Conservation (phyloP, 208 protist genomes). For the Trypanosoma theileri region DNA sequence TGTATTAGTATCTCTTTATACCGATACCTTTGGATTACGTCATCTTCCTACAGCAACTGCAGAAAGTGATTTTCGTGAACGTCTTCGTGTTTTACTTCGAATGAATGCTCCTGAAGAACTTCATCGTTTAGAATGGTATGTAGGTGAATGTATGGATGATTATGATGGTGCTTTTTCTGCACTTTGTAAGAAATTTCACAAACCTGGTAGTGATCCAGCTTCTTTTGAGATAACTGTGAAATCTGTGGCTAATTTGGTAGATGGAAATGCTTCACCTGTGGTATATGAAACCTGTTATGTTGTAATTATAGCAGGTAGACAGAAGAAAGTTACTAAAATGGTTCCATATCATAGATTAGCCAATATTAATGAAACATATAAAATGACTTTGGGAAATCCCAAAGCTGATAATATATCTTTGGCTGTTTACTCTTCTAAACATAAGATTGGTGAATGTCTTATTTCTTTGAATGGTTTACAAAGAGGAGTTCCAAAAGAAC, state of each 20-base stretch:
- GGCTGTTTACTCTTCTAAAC: conserved; percentile 44
- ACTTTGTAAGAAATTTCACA: conserved; percentile 15
- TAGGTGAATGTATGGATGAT: conserved; percentile 42
- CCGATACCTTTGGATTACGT: conserved; percentile 57
- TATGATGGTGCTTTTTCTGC: conserved; percentile 25
- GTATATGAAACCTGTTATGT: conserved; percentile 50
- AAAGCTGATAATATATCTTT: conserved; percentile 42
- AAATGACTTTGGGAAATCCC: conserved; percentile 40
- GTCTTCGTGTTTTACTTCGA: conserved; percentile 51
- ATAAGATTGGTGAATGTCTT: conserved; percentile 64
- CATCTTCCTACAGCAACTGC: conserved; percentile 42
- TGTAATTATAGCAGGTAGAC: conserved; percentile 30
- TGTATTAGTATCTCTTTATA: conserved; percentile 69
- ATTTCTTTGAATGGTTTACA: conserved; percentile 58
- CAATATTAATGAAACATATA: conserved; percentile 55
- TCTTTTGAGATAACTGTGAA: conserved; percentile 49
- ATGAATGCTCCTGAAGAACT: conserved; percentile 68
- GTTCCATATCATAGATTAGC: conserved; percentile 54
- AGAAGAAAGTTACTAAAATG: conserved; percentile 32
- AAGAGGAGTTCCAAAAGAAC: conserved; percentile 46
- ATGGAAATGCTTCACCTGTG: conserved; percentile 43
- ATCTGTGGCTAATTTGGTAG: conserved; percentile 49
- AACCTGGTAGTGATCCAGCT: conserved; percentile 22
- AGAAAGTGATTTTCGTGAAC: conserved; percentile 52
- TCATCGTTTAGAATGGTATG: conserved; percentile 82